A percentile compares a stretch with the other conserved stretches of the same genome.
phyloP scores from a whole-genome alignment of 305 asterid species.

The Vinca major region DNA sequence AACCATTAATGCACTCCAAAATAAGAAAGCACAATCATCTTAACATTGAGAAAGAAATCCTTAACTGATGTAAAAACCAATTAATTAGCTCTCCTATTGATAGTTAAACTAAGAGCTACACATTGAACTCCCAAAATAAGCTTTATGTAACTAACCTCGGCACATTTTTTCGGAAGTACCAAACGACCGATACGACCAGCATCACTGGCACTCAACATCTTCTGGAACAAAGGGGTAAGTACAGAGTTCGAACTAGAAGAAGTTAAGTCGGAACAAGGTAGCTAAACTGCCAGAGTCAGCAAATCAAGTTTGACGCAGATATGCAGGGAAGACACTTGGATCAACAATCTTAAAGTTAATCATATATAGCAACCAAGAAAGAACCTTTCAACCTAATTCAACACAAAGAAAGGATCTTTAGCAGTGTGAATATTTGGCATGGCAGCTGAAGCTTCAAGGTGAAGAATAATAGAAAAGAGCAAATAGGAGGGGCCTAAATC shows the following conservation, averaged over 20 bases:
- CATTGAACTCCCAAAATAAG: slow-evolving; percentile 7
- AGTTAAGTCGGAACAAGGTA: slow-evolving; percentile 35
- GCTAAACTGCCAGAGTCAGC: neutral
- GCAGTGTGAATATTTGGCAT: neutral
- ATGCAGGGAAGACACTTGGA: neutral
- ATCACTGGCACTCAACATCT: slow-evolving; percentile 92
- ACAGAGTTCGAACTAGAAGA: slow-evolving; percentile 55
- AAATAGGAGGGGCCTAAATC: neutral
- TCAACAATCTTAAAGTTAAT: neutral
- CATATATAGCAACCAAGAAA: too few species aligned
- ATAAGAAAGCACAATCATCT: neutral
- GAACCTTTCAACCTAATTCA: neutral
- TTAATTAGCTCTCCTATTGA: neutral
- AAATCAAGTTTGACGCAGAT: neutral
- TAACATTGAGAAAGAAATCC: neutral
- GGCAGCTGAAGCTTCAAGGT: neutral
- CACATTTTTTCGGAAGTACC: slow-evolving; percentile 92
- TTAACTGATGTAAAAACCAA: neutral
- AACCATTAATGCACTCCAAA: neutral
- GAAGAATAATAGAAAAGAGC: neutral
- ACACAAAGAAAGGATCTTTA: neutral
- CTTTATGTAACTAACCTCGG: slow-evolving; percentile 59
- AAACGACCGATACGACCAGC: slow-evolving; percentile 94
- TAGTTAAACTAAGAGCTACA: neutral
- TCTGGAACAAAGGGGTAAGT: slow-evolving; percentile 85